Evolutionary conservation across 805 yeast genomes (phyloP).

Genomic region (Brettanomyces nanus): DNA sequence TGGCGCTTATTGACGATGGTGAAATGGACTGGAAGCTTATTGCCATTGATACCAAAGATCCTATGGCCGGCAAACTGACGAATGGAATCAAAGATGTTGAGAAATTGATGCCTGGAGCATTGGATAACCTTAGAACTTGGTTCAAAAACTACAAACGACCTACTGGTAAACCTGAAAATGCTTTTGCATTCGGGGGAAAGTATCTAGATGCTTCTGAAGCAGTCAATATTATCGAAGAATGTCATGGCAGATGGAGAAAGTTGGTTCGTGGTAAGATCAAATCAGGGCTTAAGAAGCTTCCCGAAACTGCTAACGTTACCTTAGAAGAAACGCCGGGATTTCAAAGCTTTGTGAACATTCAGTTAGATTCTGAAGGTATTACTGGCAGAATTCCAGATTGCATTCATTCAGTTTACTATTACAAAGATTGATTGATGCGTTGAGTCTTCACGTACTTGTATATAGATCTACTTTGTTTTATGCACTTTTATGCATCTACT

Average conservation of each 20-base stretch:
- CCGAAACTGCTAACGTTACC: slow-evolving; percentile 33
- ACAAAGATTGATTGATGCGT: slow-evolving; percentile 20
- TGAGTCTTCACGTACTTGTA: no score
- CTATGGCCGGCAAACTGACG: slow-evolving; percentile 46
- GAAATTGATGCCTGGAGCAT: slow-evolving; percentile 57
- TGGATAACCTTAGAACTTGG: slow-evolving; percentile 67
- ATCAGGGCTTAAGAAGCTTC: slow-evolving; percentile 11
- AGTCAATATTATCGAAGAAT: slow-evolving; percentile 49
- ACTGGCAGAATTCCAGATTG: slow-evolving; percentile 33
- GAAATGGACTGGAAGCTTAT: slow-evolving; percentile 94
- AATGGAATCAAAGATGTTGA: slow-evolving; percentile 64
- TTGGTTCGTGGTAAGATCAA: slow-evolving; percentile 38
- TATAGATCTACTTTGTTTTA: no score
- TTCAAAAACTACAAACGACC: slow-evolving; percentile 80
- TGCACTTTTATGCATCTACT: no score
- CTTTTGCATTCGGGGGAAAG: slow-evolving; percentile 66
- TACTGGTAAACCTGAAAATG: slow-evolving; percentile 68
- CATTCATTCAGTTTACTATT: slow-evolving; percentile 19
- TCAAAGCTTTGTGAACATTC: not conserved
- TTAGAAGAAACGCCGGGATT: slow-evolving; percentile 20
- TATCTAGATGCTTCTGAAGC: slow-evolving; percentile 39
- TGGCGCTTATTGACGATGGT: slow-evolving; percentile 84
- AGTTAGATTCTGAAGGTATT: slow-evolving; percentile 3
- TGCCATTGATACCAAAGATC: slow-evolving; percentile 60
- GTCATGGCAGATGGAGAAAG: slow-evolving; percentile 60